Percentiles rank a stretch among this genome's conserved stretches.
These are phyloP conservation scores for Lagenidium giganteum DNA, from an alignment of 352 stramenopile species.

Conservation along the genomic window DNA sequence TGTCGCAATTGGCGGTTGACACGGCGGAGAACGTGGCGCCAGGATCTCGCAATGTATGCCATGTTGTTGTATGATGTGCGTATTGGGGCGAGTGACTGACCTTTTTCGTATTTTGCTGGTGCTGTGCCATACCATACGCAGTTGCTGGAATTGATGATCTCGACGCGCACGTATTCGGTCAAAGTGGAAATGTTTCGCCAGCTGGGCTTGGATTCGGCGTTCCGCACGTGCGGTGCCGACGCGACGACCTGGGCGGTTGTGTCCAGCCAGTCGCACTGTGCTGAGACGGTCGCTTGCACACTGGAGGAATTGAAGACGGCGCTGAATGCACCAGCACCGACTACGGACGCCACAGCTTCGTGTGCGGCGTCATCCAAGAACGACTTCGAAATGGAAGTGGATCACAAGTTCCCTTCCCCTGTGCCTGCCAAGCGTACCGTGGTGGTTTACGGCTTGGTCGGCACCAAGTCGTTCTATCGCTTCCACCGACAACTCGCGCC, in stretches of 20 bases:
- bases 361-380: constrained; percentile 63
- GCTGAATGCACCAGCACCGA: constrained; percentile 11
- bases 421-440: constrained; percentile 28
- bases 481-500: constrained; percentile 67
- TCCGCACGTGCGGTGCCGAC: constrained; percentile 43
- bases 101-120: too few species aligned
- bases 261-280: constrained; percentile 58
- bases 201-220: constrained; percentile 63
- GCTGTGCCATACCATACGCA: too few species aligned
- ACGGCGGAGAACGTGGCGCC: constrained; percentile 52
- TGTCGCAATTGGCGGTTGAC: constrained; percentile 41
- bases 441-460: constrained; percentile 79
- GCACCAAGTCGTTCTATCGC: constrained; percentile 52
- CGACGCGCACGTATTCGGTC: constrained; percentile 72
- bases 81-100: too few species aligned
- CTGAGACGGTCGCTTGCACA: constrained; percentile 63
- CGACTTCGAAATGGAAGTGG: constrained; percentile 57
- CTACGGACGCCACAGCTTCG: constrained; percentile 19
- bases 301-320: constrained; percentile 22
- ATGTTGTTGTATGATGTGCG: background rate
- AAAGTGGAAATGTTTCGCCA: constrained; percentile 84
- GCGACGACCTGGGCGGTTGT: constrained; percentile 66
- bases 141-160: constrained; percentile 75
- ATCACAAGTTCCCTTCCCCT: constrained; percentile 63
- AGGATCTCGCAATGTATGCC: constrained; percentile 48